These are phyloP conservation scores for Physaria fendleri DNA, from an alignment of 345 rosid genomes.

Conservation along the genomic window DNA sequence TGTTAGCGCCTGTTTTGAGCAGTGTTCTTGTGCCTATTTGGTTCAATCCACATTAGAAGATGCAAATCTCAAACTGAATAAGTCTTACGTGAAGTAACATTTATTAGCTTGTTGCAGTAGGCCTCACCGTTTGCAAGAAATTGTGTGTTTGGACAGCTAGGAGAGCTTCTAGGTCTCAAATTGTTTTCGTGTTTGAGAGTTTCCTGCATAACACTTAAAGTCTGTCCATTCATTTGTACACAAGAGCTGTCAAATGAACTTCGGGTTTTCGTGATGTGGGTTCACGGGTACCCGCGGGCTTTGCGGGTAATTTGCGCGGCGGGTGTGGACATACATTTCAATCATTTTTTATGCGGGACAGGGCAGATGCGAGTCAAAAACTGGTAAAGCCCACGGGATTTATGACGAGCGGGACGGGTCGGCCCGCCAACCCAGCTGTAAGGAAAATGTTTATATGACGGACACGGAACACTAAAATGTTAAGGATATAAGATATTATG, in stretches of 20 bases:
- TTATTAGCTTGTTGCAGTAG: neutral
- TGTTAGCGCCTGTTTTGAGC: slow-evolving; percentile 29
- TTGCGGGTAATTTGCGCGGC: no score
- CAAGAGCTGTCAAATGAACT: slow-evolving; percentile 28
- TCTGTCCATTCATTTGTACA: slow-evolving; percentile 30
- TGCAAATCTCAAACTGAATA: neutral
- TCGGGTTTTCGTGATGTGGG: no score
- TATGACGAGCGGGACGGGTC: no score
- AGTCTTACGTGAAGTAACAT: neutral
- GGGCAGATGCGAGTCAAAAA: no score
- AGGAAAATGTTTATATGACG: no score
- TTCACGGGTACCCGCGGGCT: no score
- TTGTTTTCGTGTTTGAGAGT: slow-evolving; percentile 23
- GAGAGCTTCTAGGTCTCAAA: slow-evolving; percentile 34
- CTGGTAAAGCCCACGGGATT: no score
- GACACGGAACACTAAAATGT: no score
- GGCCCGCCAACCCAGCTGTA: no score
- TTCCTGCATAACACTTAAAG: slow-evolving; percentile 29
- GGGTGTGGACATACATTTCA: no score
- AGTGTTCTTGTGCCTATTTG: slow-evolving; percentile 29
- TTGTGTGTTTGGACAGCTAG: slow-evolving; percentile 25
- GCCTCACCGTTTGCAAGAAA: slow-evolving; percentile 25
- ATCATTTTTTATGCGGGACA: no score
- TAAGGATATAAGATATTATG: no score
- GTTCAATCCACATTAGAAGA: slow-evolving; percentile 19